Evolutionary conservation across 371 early-diverging fungal genomes (phyloP).

Genomic region (Mucor ambiguus): DNA sequence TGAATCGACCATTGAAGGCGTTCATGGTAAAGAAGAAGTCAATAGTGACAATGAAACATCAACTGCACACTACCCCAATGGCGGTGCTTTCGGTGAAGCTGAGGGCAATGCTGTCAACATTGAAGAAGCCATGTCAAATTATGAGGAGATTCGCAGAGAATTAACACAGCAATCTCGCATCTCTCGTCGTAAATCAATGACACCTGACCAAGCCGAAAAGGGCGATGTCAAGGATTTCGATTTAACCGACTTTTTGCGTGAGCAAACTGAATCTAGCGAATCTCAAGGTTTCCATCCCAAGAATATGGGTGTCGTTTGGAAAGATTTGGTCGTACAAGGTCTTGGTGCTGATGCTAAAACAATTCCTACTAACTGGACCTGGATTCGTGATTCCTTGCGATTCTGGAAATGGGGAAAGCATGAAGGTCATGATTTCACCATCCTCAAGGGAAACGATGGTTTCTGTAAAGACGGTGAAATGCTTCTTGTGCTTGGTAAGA

Average conservation of each 20-base stretch:
- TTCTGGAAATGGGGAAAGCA: constrained; percentile 43
- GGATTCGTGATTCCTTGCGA: constrained; percentile 24
- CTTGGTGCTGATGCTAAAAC: constrained; percentile 42
- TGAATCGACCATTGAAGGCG: constrained; percentile 30
- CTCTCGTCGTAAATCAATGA: constrained; percentile 25
- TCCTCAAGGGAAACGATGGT: constrained; percentile 49
- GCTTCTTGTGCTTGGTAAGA: constrained; percentile 41
- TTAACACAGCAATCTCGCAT: constrained; percentile 46
- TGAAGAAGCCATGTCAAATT: constrained; percentile 44
- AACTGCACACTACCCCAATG: constrained; percentile 7
- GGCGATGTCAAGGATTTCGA: constrained; percentile 33
- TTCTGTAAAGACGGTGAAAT: constrained; percentile 61
- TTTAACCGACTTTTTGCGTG: constrained; percentile 31
- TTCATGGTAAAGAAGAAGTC: constrained; percentile 29
- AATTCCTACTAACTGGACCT: constrained; percentile 30
- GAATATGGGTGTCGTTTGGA: constrained; percentile 54
- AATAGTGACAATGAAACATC: constrained; percentile 15
- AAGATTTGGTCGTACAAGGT: constrained; percentile 50
- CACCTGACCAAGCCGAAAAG: constrained; percentile 28
- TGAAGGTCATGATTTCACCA: constrained; percentile 37
- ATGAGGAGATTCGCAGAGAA: constrained; percentile 51
- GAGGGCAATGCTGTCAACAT: constrained; percentile 51
- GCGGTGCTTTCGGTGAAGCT: constrained; percentile 45
- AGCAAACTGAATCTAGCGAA: constrained; percentile 23
- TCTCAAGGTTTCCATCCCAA: constrained; percentile 48